These are phyloP conservation scores for Schoenoplectus tabernaemontani DNA, from an alignment of 202 grass and related monocot genomes.

Conservation along the genomic window DNA sequence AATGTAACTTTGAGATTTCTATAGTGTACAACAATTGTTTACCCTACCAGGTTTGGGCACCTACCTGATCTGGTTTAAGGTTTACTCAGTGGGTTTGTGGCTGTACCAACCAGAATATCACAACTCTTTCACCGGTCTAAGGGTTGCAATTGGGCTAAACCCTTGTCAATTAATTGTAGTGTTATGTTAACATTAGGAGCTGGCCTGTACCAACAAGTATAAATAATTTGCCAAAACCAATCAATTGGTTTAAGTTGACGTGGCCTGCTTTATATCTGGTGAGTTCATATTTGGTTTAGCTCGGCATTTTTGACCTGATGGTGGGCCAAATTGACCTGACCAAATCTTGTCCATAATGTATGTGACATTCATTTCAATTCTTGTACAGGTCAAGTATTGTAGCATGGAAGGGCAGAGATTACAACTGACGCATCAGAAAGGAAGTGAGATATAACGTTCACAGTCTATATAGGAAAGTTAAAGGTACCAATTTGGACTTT, in stretches of 20 bases:
- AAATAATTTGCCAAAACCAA: neutral
- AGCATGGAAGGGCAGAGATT: constrained; percentile 45
- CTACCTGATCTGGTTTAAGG: neutral
- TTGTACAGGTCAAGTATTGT: constrained; percentile 38
- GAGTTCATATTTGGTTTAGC: neutral
- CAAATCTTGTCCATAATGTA: neutral
- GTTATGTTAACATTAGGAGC: neutral
- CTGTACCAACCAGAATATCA: neutral
- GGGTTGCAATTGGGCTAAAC: neutral
- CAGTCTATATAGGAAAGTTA: neutral
- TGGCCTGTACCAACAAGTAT: neutral
- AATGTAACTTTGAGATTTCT: neutral
- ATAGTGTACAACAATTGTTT: neutral
- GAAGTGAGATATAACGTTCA: constrained; percentile 2
- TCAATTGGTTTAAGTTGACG: neutral
- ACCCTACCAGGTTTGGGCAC: neutral
- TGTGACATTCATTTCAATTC: neutral
- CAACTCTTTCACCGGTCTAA: neutral
- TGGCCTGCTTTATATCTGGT: neutral
- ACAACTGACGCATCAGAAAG: constrained; percentile 27
- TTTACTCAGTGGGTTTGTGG: neutral
- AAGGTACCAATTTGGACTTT: neutral
- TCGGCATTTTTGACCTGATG: neutral
- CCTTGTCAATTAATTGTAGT: neutral
- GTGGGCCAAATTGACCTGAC: neutral